These are phyloP conservation scores for Pistacia vera DNA, from an alignment of 345 rosid species.

Conservation along the genomic window DNA sequence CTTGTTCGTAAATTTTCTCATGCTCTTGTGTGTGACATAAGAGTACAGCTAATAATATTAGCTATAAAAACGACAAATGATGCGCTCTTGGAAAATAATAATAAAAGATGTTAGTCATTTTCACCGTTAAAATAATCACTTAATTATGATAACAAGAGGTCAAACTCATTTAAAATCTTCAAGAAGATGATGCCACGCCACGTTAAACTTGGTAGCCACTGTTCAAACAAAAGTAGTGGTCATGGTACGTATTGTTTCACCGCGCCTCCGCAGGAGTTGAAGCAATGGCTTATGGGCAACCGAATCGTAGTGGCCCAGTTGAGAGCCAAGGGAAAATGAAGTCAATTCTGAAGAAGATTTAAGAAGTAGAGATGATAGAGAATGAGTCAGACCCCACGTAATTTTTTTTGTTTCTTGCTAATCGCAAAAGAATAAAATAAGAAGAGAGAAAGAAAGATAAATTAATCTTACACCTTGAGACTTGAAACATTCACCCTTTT, in stretches of 20 bases:
- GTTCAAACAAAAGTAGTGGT: not conserved
- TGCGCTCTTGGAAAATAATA: not conserved
- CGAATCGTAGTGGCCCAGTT: constrained; percentile 2
- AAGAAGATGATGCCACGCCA: not conserved
- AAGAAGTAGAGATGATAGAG: constrained; percentile 3
- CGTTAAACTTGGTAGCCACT: not conserved
- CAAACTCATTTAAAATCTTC: not conserved
- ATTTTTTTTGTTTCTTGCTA: not conserved
- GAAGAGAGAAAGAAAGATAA: not conserved
- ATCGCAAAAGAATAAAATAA: not conserved
- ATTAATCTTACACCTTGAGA: constrained; percentile 16
- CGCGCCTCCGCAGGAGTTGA: not conserved
- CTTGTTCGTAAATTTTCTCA: constrained; percentile 22
- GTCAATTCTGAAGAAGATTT: constrained; percentile 17
- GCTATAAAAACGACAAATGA: not conserved
- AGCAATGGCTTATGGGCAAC: not conserved
- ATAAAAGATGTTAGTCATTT: no score
- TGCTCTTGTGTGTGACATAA: constrained; percentile 2
- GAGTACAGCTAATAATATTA: not conserved
- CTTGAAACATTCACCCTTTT: constrained; percentile 8
- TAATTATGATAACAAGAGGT: constrained; percentile 1
- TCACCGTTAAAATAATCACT: not conserved
- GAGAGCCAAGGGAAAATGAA: not conserved
- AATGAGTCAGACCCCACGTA: constrained; percentile 6
- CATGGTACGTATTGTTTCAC: not conserved